These are phyloP conservation scores for Aspergillus olivimuriae DNA, from an alignment of 495 filamentous ascomycete genomes.

Conservation along the genomic window DNA sequence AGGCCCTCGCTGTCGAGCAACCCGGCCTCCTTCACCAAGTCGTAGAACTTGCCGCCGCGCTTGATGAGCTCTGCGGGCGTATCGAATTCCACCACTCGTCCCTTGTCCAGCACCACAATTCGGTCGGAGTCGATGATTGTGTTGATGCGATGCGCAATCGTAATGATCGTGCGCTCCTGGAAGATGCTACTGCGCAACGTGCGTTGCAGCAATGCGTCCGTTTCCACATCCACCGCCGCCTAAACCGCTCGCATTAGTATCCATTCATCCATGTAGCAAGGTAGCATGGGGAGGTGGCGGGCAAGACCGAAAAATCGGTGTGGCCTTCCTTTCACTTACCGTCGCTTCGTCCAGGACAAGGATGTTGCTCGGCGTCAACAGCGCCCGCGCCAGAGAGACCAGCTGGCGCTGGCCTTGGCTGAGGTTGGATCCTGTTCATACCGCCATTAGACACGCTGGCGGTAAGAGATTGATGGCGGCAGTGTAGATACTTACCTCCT, in stretches of 20 bases:
- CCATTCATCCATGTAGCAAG: too few species aligned
- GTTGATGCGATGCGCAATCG: slow-evolving; percentile 95
- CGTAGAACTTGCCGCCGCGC: slow-evolving; percentile 46
- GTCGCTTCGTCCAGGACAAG: slow-evolving; percentile 97
- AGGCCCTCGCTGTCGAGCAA: slow-evolving; percentile 44
- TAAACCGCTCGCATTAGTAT: slow-evolving; percentile 17
- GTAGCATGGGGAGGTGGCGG: slow-evolving; percentile 3
- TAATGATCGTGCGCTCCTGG: slow-evolving; percentile 90
- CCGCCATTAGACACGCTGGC: slow-evolving; percentile 9
- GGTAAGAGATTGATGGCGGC: too few species aligned
- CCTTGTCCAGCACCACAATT: slow-evolving; percentile 79
- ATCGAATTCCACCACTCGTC: slow-evolving; percentile 54
- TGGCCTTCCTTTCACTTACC: slow-evolving; percentile 26
- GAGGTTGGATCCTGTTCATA: slow-evolving; percentile 50
- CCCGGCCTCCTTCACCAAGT: slow-evolving; percentile 51
- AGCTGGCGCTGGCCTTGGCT: slow-evolving; percentile 74
- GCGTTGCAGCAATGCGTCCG: slow-evolving; percentile 71
- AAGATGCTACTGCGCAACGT: slow-evolving; percentile 57
- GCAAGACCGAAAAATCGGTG: slow-evolving; percentile 6
- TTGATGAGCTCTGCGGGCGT: slow-evolving; percentile 50
- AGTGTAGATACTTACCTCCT: slow-evolving; percentile 70
- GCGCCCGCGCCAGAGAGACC: slow-evolving; percentile 83
- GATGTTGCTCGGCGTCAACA: slow-evolving; percentile 94
- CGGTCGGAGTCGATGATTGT: slow-evolving; percentile 91
- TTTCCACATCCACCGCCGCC: slow-evolving; percentile 93